Percentiles rank a stretch among this genome's conserved stretches.
These are phyloP conservation scores for Fusarium zealandicum DNA, from an alignment of 2,329 filamentous ascomycete species.

Conservation along the genomic window DNA sequence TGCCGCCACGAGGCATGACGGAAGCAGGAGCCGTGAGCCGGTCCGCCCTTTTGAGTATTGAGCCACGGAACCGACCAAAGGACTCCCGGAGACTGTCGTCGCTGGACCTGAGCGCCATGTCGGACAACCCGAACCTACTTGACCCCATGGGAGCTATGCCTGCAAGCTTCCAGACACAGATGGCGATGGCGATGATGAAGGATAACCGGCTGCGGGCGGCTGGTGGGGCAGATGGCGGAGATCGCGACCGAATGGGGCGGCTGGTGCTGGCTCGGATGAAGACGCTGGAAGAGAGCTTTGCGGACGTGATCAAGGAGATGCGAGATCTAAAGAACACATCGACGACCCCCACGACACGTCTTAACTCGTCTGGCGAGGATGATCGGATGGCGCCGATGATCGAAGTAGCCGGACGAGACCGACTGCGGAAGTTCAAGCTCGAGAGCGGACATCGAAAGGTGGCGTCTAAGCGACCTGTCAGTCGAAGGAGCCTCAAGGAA, in stretches of 20 bases:
- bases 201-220: conserved; percentile 59
- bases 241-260: conserved; percentile 75
- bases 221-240: conserved; percentile 48
- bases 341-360: conserved; percentile 56
- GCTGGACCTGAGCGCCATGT: conserved; percentile 76
- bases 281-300: conserved; percentile 88
- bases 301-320: conserved; percentile 84
- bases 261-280: conserved; percentile 91
- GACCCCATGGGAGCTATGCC: conserved; percentile 70
- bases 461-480: conserved; percentile 47
- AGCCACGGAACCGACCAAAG: conserved; percentile 52
- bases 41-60: conserved; percentile 60
- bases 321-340: conserved; percentile 64
- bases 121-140: conserved; percentile 68
- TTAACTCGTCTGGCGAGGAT: conserved; percentile 60
- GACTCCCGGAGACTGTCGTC: conserved; percentile 62
- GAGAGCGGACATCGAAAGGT: conserved; percentile 39
- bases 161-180: conserved; percentile 81
- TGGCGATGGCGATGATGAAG: conserved; percentile 74
- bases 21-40: conserved; percentile 48
- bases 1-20: conserved; percentile 52
- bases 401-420: conserved; percentile 47
- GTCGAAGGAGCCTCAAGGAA: conserved; percentile 54
- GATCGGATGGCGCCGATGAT: conserved; percentile 40
- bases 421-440: conserved; percentile 37